Percentiles rank a stretch among this genome's conserved stretches.
phyloP scores from a whole-genome alignment of 805 yeast species.

The Lipomyces japonicus region DNA sequence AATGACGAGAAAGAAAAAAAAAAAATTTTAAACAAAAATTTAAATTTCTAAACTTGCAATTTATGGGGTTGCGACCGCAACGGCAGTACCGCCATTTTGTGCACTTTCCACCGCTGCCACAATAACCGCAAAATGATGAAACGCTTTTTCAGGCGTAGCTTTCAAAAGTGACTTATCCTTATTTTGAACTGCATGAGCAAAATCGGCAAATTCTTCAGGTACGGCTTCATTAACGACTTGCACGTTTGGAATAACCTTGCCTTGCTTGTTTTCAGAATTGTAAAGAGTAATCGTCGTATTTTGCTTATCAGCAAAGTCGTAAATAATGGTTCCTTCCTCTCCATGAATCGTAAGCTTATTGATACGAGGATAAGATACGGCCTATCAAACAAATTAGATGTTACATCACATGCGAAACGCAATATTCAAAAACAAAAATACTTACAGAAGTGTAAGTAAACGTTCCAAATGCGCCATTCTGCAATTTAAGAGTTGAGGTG shows the following conservation, averaged over 20 bases:
- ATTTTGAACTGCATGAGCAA: conserved; percentile 55
- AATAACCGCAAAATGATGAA: conserved; percentile 88
- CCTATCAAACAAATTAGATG: neutral
- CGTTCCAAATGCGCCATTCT: conserved; percentile 68
- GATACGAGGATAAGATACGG: conserved; percentile 21
- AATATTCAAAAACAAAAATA: conserved; percentile 74
- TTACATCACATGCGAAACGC: neutral
- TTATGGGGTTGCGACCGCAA: conserved; percentile 32
- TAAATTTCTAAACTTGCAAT: neutral
- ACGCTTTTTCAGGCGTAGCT: conserved; percentile 67
- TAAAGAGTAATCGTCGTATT: conserved; percentile 39
- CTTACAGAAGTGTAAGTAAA: conserved; percentile 84
- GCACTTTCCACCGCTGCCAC: conserved; percentile 81
- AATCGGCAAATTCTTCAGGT: conserved; percentile 51
- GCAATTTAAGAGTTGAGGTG: conserved; percentile 62
- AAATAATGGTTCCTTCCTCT: conserved; percentile 66
- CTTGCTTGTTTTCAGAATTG: conserved; percentile 25
- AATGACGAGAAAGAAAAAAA: neutral
- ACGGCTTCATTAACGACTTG: conserved; percentile 53
- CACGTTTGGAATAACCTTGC: conserved; percentile 22
- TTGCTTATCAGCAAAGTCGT: conserved; percentile 59
- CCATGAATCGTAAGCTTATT: conserved; percentile 72
- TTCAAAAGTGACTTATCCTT: conserved; percentile 57
- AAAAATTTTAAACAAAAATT: neutral
- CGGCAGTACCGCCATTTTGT: conserved; percentile 37